Percentiles rank a stretch among this genome's conserved stretches.
These are phyloP conservation scores for Adansonia madagascariensis DNA, from an alignment of 441 rosid species.

Conservation along the genomic window DNA sequence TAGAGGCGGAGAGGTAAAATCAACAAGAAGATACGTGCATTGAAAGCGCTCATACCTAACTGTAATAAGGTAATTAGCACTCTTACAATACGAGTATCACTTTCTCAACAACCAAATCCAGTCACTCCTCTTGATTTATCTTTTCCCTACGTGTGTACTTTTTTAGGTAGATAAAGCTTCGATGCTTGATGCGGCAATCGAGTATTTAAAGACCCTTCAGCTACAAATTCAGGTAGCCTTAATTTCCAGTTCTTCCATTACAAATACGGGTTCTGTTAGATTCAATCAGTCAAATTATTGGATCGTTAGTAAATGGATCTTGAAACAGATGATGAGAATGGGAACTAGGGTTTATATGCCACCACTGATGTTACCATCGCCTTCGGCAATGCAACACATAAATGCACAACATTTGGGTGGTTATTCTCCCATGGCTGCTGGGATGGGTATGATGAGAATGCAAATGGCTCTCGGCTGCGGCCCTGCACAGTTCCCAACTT, in stretches of 20 bases:
- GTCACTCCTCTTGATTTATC: neutral
- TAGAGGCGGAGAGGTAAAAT: slow-evolving; percentile 54
- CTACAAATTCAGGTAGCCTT: slow-evolving; percentile 55
- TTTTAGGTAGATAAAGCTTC: slow-evolving; percentile 54
- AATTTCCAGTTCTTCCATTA: neutral
- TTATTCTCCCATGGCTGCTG: slow-evolving; percentile 41
- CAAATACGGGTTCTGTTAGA: neutral
- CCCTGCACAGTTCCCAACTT: slow-evolving; percentile 37
- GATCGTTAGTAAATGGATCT: neutral
- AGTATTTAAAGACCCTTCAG: slow-evolving; percentile 55
- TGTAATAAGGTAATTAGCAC: slow-evolving; percentile 49
- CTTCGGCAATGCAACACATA: slow-evolving; percentile 37
- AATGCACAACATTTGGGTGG: slow-evolving; percentile 37
- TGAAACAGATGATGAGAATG: slow-evolving; percentile 60
- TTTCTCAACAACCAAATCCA: slow-evolving; percentile 5
- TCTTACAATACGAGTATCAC: neutral
- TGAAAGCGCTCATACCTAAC: slow-evolving; percentile 57
- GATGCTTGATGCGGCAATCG: slow-evolving; percentile 59
- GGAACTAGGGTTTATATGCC: slow-evolving; percentile 41
- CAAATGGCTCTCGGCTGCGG: slow-evolving; percentile 37
- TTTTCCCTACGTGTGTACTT: neutral
- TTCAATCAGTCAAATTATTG: neutral
- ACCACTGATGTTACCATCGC: slow-evolving; percentile 43
- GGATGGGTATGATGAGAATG: slow-evolving; percentile 40
- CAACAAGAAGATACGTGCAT: slow-evolving; percentile 53